Evolutionary conservation across 2,329 filamentous ascomycete species (phyloP), one percentile per base, ranked within the genome.

Genomic region (Xylariaceae sp.): DNA sequence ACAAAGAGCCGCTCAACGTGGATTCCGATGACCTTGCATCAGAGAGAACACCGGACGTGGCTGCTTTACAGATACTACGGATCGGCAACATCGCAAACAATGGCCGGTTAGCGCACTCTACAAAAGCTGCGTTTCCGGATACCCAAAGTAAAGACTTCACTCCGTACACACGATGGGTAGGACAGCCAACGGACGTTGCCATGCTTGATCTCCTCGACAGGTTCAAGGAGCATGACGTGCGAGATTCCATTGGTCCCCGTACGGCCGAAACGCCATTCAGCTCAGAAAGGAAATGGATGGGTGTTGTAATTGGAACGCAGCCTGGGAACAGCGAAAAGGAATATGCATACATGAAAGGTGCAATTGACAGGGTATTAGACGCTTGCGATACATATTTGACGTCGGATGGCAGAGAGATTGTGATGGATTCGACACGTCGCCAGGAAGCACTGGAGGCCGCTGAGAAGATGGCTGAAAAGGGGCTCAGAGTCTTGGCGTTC

Each of bases 261-360:
- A 79, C 85, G 24, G 81, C 82, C 33, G 93, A 98, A 63, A 90
- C 88, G 0, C 90, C 93, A 0, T 98, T 98, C 65, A 97, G 91
- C 61, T 98, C 93, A 1, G 89, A 95, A 61, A 80, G 91, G 43
- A 98, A 98, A 65, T 98, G 91, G 91, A 98, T 98, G 94, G 94
- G 94, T 26, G 90, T 96, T 19, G 85, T 89, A 2, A 87, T 96
- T 52, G 81, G 81, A 33, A 70, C 73, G 17, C 74, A 79, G 36
- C 72, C 72, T 19, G 67, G 71, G 22, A 73, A 71, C 44, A 69
- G 71, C 40, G 82, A 85, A 29, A 81, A 82, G 47, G 87, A 95
- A 56, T 83, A 89, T 51, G 90, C 89, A 1, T 98, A 97, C 62
- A 87, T 97, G 69, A 98, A 98, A 62, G 94, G 93, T 24, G 88